Evolutionary conservation across 768 basidiomycete species (phyloP).

Genomic region (Cubamyces lactineus): DNA sequence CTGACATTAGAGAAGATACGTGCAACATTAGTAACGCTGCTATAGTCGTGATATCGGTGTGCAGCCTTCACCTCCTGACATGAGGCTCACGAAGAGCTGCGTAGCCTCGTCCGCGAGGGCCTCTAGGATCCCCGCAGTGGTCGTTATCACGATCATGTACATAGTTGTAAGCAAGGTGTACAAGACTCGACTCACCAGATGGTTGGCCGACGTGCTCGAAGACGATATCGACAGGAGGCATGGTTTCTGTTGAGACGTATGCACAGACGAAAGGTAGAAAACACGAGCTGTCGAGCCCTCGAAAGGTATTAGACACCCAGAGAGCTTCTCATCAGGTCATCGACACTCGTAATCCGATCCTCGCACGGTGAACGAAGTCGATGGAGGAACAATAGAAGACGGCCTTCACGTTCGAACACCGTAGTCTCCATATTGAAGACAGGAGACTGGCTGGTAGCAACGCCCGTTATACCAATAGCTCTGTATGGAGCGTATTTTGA

Average conservation of each 20-base stretch:
- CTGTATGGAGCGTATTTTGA: too few relatives aligned
- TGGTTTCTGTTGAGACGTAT: neutral
- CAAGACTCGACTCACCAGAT: neutral
- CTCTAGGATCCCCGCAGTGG: neutral
- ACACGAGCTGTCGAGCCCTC: neutral
- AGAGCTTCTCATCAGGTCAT: neutral
- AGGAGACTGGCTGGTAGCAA: too few relatives aligned
- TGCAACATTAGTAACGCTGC: too few relatives aligned
- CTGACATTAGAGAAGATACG: neutral
- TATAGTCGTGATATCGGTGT: neutral
- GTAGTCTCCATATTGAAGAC: too few relatives aligned
- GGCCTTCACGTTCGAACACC: too few relatives aligned
- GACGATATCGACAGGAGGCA: neutral
- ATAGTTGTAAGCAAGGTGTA: too few relatives aligned
- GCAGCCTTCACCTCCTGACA: slow-evolving; percentile 1
- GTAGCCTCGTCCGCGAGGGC: slow-evolving; percentile 7
- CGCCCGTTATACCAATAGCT: too few relatives aligned
- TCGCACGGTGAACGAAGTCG: too few relatives aligned
- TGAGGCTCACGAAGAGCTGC: slow-evolving; percentile 8
- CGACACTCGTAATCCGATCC: too few relatives aligned
- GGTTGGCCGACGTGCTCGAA: neutral
- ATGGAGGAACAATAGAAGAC: too few relatives aligned
- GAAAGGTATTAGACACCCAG: neutral
- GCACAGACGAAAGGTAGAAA: too few relatives aligned
- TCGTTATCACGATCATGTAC: too few relatives aligned